Base-by-base conservation (phyloP, 2,329 filamentous ascomycete species). In the Fusarium lateritium region DNA sequence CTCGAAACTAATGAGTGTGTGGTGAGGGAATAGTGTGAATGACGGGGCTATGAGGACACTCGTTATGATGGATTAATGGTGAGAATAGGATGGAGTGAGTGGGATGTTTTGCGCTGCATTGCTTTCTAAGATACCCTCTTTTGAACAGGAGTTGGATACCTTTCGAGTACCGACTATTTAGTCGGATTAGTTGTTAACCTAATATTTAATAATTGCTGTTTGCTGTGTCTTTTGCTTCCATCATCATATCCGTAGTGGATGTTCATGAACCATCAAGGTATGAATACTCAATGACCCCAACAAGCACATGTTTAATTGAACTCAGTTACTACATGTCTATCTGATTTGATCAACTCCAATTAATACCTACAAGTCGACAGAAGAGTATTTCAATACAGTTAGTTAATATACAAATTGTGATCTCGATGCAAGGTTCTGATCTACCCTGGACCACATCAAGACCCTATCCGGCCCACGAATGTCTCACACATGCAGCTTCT, bases 81-180 rank as follows among this genome's bases (percentile, higher is more conserved):
- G 17, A 31, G 13, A 24, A 11, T 21, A 28, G n/a, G 36, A 33
- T 31, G 26, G 36, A 31, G 28, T 4, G 10, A 13, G 9, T 31
- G 28, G 31, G 33, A 13, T 14, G 31, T 24, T 67, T 33, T 17
- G 19, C 13, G n/a, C 31, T 24, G 45, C 21, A 28, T 33, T 62
- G 40, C 36, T 36, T 43, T 50, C 57, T 39, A 26, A 67, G 62
- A 74, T 72, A 71, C 67, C 72, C 67, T 74, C 72, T 8, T 72
- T 71, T 64, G 56, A 42, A 49, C 52, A 56, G 65, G 62, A 72
- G 50, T 55, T 49, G 59, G 66, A 73, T 47, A 56, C 56, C 63
- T 56, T 66, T 36, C 31, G 26, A 26, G 26, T 62, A n/a, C 26
- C 45, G 19, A 15, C 40, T 54, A 19, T n/a, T 39, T n/a, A 28